Percentiles rank a stretch among this genome's conserved stretches.
Conservation (phyloP, 176 grass and related monocot genomes). For the Ensete ventricosum region DNA sequence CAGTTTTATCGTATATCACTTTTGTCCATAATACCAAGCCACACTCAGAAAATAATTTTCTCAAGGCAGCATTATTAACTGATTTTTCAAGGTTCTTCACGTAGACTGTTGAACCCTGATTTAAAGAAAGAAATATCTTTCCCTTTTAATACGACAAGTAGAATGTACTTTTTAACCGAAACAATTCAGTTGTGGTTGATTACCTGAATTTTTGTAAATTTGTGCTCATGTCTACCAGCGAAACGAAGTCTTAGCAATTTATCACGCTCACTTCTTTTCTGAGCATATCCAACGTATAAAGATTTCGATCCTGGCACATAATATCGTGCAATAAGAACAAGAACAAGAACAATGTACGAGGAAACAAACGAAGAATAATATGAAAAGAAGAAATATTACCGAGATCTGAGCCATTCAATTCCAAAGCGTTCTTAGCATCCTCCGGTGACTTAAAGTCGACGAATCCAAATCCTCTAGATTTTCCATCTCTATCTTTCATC, state of each 20-base stretch:
- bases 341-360: background rate
- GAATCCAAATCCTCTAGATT: conserved; percentile 30
- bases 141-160: background rate
- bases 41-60: background rate
- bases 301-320: background rate
- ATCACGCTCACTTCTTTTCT: background rate
- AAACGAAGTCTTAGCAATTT: background rate
- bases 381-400: conserved; percentile 11
- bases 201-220: background rate
- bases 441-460: conserved; percentile 19
- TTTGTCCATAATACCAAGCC: conserved; percentile 1
- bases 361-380: background rate
- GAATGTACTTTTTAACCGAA: background rate
- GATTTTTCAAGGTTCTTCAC: background rate
- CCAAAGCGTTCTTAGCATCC: conserved; percentile 20
- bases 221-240: background rate
- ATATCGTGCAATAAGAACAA: background rate
- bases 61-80: background rate
- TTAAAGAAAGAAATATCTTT: background rate
- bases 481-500: conserved; percentile 21
- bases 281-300: conserved; percentile 8
- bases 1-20: conserved; percentile 11
- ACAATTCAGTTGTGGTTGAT: background rate
- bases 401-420: conserved; percentile 18
- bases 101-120: background rate